A percentile compares a stretch with the other conserved stretches of the same genome.
Conservation (phyloP, 2,329 filamentous ascomycete species). For the Penicillium glabrum region DNA sequence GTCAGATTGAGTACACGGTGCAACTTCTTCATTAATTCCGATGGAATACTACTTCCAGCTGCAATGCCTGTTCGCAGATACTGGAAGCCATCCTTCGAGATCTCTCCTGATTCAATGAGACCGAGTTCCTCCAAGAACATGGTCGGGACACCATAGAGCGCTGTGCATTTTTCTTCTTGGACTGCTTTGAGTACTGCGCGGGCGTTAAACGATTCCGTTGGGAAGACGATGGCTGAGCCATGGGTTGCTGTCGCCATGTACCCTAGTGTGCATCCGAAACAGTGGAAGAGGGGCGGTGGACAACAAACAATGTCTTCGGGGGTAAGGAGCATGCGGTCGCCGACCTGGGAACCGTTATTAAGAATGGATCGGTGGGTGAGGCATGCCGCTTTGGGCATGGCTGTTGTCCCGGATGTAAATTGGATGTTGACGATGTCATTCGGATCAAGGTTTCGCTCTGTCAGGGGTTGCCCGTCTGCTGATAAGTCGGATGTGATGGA, state of each 20-base stretch:
- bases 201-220: slow-evolving; percentile 83
- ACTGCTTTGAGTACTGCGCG: slow-evolving; percentile 65
- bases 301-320: slow-evolving; percentile 68
- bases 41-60: slow-evolving; percentile 81
- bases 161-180: slow-evolving; percentile 63
- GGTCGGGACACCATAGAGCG: slow-evolving; percentile 85
- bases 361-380: slow-evolving; percentile 82
- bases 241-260: slow-evolving; percentile 93
- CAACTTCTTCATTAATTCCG: slow-evolving; percentile 66
- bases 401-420: slow-evolving; percentile 95
- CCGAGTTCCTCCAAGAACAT: slow-evolving; percentile 93
- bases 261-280: slow-evolving; percentile 89
- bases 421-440: slow-evolving; percentile 89
- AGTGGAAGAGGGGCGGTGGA: slow-evolving; percentile 62
- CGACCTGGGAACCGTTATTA: slow-evolving; percentile 88
- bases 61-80: slow-evolving; percentile 85
- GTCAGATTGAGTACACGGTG: slow-evolving; percentile 72
- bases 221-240: slow-evolving; percentile 77
- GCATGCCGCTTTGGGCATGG: slow-evolving; percentile 86
- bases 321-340: slow-evolving; percentile 77
- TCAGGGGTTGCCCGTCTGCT: slow-evolving; percentile 42
- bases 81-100: slow-evolving; percentile 57
- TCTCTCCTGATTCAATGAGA: slow-evolving; percentile 59
- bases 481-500: slow-evolving; percentile 46
- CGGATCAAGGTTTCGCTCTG: slow-evolving; percentile 51